phyloP scores from a whole-genome alignment of 768 basidiomycete species.

The Antrodiella citrinella region DNA sequence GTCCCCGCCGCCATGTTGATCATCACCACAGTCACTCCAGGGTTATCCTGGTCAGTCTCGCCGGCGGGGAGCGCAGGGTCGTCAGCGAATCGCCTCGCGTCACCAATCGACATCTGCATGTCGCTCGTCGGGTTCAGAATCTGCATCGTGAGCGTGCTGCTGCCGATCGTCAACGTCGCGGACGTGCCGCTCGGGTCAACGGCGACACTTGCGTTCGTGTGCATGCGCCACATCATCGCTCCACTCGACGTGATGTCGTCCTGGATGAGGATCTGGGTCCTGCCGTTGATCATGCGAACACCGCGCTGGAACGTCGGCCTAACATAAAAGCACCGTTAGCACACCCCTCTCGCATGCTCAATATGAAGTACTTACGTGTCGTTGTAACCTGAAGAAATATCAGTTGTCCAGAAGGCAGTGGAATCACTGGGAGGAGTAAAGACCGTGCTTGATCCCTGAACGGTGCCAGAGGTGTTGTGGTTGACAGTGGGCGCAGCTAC shows the following conservation, averaged over 20 bases:
- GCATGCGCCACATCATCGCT: constrained; percentile 81
- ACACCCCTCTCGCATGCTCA: neutral
- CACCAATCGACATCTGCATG: constrained; percentile 49
- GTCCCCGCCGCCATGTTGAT: constrained; percentile 61
- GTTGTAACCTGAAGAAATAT: constrained; percentile 72
- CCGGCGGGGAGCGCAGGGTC: constrained; percentile 60
- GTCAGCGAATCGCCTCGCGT: constrained; percentile 45
- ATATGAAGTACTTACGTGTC: constrained; percentile 44
- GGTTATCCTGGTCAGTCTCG: constrained; percentile 63
- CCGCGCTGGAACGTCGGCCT: constrained; percentile 78
- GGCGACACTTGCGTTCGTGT: constrained; percentile 86
- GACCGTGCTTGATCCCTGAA: constrained; percentile 83
- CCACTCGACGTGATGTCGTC: constrained; percentile 71
- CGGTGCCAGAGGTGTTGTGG: constrained; percentile 43
- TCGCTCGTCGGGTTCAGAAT: constrained; percentile 63
- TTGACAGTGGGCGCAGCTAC: constrained; percentile 48
- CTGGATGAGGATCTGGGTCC: constrained; percentile 86
- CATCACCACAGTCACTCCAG: constrained; percentile 69
- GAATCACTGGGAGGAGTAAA: constrained; percentile 52
- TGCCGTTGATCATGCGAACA: constrained; percentile 70
- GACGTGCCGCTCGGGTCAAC: constrained; percentile 46
- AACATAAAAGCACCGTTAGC: neutral
- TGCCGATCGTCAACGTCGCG: constrained; percentile 70
- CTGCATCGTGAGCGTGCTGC: constrained; percentile 54
- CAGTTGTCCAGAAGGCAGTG: constrained; percentile 74